Base-by-base conservation (phyloP, 805 yeast species). In the Myxozyma sirexii region DNA sequence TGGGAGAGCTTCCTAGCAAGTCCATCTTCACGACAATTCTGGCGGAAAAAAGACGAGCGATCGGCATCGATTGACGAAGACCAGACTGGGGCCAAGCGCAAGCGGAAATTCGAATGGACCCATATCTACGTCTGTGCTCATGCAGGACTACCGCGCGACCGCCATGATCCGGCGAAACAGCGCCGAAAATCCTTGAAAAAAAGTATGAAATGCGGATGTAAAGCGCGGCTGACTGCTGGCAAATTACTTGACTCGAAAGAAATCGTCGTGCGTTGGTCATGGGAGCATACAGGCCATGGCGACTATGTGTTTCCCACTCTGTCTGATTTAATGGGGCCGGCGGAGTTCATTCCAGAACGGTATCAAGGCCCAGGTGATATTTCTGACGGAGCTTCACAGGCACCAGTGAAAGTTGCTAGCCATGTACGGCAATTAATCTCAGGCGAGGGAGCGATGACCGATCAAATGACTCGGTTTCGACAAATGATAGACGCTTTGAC, bases 71-170 rank as follows among this genome's bases (percentile, higher is more conserved):
- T 35, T 15, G 52, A 12, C 2, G 27, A 15, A 10, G 50, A 19
- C 13, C 41, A 31, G 7, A 33, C 26, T 8, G 38, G 12, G 5
- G 37, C 26, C 27, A 23, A n/a, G 2, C 10, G 33, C 6, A 6
- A 33, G 39, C n/a, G 1, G 42, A 23, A 57, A 51, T 85, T 83
- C 88, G 84, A 84, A n/a, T 24, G 65, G 54, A 46, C 53, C 33
- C 46, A 26, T 13, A 41, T 60, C 19, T 56, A 56, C 42, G 56
- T 50, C 13, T 56, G 57, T 54, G 50, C 57, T 23, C 55, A 55
- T 44, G 48, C 48, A 39, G 57, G 48, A 29, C 26, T 38, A 19
- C 58, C 57, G 4, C 54, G 59, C 13, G 62, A 52, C 35, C 52
- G 61, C 19, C 62, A 52, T 26, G 63, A 59, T 29, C 63, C 61